These are phyloP conservation scores for Geotrichum restrictum DNA, from an alignment of 1,139 yeast species.

Conservation along the genomic window DNA sequence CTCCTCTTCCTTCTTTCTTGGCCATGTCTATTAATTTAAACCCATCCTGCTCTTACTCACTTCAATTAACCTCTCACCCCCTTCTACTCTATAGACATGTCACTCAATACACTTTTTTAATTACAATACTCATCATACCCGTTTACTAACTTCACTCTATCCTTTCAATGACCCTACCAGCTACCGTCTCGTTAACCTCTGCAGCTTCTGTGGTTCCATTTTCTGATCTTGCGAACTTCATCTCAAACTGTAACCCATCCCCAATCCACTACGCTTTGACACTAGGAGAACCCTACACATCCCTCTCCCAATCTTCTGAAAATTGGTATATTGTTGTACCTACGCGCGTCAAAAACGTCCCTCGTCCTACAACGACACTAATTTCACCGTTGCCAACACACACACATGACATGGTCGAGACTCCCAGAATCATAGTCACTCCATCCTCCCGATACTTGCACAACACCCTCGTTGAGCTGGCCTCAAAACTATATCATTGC, in stretches of 20 bases:
- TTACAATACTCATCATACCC: no score
- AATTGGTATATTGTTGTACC: not conserved
- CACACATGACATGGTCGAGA: not conserved
- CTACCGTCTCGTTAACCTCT: not conserved
- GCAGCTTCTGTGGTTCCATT: conserved; percentile 1
- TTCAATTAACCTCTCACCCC: no score
- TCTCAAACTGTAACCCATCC: not conserved
- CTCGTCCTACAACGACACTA: not conserved
- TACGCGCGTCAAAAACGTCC: not conserved
- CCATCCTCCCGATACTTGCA: no score
- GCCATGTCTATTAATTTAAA: no score
- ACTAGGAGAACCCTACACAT: not conserved
- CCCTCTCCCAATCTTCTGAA: not conserved
- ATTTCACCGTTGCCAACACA: not conserved
- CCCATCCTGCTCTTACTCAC: no score
- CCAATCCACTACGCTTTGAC: not conserved
- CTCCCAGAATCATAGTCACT: no score
- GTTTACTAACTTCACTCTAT: no score
- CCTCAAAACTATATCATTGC: no score
- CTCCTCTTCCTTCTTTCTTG: no score
- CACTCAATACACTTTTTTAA: no score
- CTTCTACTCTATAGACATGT: no score
- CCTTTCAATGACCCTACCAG: not conserved
- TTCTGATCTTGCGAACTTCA: conserved; percentile 1
- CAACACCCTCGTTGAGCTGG: no score